Evolutionary conservation across 805 yeast species (phyloP), one percentile per base, ranked within the genome.

Genomic region (Starmerella lactis-condensi): DNA sequence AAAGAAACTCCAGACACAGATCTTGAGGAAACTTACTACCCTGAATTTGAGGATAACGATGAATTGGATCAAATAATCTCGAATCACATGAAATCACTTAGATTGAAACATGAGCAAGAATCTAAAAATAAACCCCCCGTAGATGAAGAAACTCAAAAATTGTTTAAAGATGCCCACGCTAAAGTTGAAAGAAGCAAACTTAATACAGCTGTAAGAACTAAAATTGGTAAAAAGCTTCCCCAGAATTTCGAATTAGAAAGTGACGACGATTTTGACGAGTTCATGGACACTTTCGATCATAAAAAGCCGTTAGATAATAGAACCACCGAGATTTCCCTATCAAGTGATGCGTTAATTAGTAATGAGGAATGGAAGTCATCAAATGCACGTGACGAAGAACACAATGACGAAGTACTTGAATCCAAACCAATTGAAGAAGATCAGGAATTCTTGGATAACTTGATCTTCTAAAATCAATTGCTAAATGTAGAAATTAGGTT

Each of bases 191-290:
- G 43, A 8, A 33, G 41, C 3, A 28, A 30, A 14, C 20, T 41
- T 16, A 41, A 41, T 28, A 20, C 22, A 6, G 25, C 22, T 5
- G 43, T 41, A 4, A 21, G 32, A 3, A 32, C 28, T 14, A 26
- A 29, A 13, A 29, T 39, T 8, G 39, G 38, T n/a, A 31, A 19
- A 17, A 34, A 24, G 20, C 31, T 22, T 16, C 36, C 18, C 26
- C 34, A 33, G 21, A 28, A 26, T 29, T 33, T 28, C 11, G 38
- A 35, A 5, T 28, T 38, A 4, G 41, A 38, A 14, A 39, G 38
- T 8, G 47, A 45, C 17, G 40, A 38, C 10, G 47, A 41, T 14
- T 42, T 42, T 20, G 46, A 42, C 15, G 38, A 35, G 9, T 45
- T 45, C 23, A 43, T 44, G 48, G 45, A 41, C 13, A 26, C 22